phyloP scores from a whole-genome alignment of 139 green algal species.

The Chlamydomonas sp. region DNA sequence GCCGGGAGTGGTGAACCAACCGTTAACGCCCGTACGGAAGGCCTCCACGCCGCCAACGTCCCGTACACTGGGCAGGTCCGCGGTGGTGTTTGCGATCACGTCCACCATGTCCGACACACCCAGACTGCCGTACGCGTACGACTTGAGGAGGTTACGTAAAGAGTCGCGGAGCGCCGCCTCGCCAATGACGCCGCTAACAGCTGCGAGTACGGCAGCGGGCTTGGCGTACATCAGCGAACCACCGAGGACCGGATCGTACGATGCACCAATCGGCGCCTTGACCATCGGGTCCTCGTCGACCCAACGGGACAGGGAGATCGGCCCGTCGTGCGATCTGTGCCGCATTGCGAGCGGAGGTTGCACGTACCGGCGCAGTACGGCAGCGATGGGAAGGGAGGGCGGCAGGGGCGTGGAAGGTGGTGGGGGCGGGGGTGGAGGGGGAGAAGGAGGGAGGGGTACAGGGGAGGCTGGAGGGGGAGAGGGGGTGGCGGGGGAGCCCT shows the following conservation, averaged over 20 bases:
- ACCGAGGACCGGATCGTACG: background rate
- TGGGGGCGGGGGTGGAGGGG: background rate
- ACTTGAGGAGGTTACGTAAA: background rate
- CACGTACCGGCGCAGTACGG: conserved; percentile 10
- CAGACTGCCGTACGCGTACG: conserved; percentile 7
- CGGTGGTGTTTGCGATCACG: background rate
- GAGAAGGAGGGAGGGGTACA: no score
- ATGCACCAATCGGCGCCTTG: background rate
- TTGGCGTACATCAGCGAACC: background rate
- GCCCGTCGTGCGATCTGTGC: conserved; percentile 1
- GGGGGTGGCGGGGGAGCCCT: no score
- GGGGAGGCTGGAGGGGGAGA: no score
- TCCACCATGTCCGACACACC: background rate
- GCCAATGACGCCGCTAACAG: background rate
- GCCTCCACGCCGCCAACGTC: background rate
- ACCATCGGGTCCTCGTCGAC: conserved; percentile 3
- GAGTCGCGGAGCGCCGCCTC: background rate
- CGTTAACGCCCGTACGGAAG: background rate
- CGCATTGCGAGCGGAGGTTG: background rate
- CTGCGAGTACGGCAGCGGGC: conserved; percentile 7
- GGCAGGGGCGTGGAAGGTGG: background rate
- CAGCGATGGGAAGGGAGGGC: background rate
- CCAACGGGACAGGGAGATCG: background rate
- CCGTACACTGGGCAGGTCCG: background rate
- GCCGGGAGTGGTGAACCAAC: conserved; percentile 12